Evolutionary conservation across 164 flowering plant species (phyloP), one percentile per base, ranked within the genome.

Genomic region (Warburgia ugandensis): DNA sequence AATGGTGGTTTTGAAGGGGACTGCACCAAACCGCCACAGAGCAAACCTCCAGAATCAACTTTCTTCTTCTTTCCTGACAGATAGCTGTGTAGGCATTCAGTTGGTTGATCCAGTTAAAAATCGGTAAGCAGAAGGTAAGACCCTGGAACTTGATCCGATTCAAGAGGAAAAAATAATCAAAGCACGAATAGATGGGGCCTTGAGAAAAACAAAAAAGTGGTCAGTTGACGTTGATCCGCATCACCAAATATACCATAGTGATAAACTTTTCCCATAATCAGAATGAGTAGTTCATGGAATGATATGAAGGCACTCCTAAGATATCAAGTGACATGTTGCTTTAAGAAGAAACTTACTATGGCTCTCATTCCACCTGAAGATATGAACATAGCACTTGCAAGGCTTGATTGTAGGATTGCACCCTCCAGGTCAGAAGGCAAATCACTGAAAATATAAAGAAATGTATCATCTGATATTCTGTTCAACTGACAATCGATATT

Each of bases 371-470:
- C 96, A 67, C 99, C 96, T 2, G 89, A 73, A 42, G 83, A 65
- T 32, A 88, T 73, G 62, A 86, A 92, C 46, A 51, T 13, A 7
- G 91, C 95, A 70, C 67, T 59, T 54, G 99, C 94, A 73, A 70
- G 59, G 49, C 96, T 59, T 23, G 99, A 84, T 64, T 92, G 99
- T 38, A 77, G 71, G 32, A 92, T 88, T 17, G 99, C 99, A 52
- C 91, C 96, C 71, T 73, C 94, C 96, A 92, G 75, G 73, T 88
- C 86, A 40, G 82, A 66, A 29, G 99, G 99, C 72, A 92, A 75
- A 74, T 89, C 90, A 73, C 99, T 92, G 80, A 65, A 64, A 71
- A 64, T 29, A 50, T 35, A 48, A 21, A 48, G 17, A 29, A 29
- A 48, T 30, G 1, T 23, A 48, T 48, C 36, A 48, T 31, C 12